Conservation (phyloP, 495 filamentous ascomycete species). For the Penicillium soppii region DNA sequence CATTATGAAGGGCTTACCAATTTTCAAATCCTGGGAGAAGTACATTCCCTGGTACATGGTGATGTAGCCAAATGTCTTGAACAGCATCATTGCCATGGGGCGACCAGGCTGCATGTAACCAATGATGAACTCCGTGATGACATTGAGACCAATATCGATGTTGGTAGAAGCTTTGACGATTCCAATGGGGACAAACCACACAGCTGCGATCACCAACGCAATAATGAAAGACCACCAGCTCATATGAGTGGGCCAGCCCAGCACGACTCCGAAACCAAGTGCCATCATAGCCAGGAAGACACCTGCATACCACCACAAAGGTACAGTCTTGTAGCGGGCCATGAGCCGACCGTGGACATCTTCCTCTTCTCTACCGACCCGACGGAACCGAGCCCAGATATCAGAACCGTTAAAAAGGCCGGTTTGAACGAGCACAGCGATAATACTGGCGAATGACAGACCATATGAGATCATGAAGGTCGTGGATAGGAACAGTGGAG, state of each 20-base stretch:
- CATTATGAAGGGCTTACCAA: slow-evolving; percentile 23
- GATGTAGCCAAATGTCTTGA: slow-evolving; percentile 63
- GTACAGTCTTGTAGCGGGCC: slow-evolving; percentile 55
- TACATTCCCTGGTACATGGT: slow-evolving; percentile 55
- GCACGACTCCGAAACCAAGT: slow-evolving; percentile 51
- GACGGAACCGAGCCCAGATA: slow-evolving; percentile 49
- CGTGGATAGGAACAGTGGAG: slow-evolving; percentile 60
- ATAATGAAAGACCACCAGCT: slow-evolving; percentile 56
- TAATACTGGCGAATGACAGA: slow-evolving; percentile 58
- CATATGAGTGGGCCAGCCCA: slow-evolving; percentile 52
- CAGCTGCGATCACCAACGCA: slow-evolving; percentile 44
- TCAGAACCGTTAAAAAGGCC: slow-evolving; percentile 56
- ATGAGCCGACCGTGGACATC: slow-evolving; percentile 68
- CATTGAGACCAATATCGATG: slow-evolving; percentile 54
- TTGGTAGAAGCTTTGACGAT: slow-evolving; percentile 56
- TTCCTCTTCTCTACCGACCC: slow-evolving; percentile 54
- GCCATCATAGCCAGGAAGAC: slow-evolving; percentile 50
- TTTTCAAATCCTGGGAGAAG: slow-evolving; percentile 53
- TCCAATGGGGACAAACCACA: slow-evolving; percentile 55
- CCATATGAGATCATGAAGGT: slow-evolving; percentile 60
- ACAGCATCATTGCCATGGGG: slow-evolving; percentile 65
- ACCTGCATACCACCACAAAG: slow-evolving; percentile 62
- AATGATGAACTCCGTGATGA: slow-evolving; percentile 62
- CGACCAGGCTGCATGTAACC: slow-evolving; percentile 62
- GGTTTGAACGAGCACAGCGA: slow-evolving; percentile 54